Conservation (phyloP, 1,284 basidiomycete genomes). For the Trametes polyzona region DNA sequence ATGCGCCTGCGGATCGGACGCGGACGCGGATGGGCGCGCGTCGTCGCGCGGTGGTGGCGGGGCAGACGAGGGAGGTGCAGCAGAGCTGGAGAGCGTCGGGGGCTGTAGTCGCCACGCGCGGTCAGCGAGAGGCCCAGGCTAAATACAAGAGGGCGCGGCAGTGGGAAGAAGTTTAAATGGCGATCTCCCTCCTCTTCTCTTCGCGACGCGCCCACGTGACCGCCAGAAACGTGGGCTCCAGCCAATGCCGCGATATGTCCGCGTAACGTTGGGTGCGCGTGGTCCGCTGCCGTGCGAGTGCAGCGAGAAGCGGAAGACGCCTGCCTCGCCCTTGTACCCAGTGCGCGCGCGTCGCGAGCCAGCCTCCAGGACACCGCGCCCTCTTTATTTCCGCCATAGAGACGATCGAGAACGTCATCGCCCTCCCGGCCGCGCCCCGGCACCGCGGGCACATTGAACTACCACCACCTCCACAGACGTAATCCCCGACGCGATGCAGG, state of each 20-base stretch:
- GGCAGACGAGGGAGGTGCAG: not conserved
- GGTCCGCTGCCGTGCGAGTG: not conserved
- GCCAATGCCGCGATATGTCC: conserved; percentile 1
- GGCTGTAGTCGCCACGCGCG: conserved; percentile 19
- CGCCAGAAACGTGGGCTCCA: conserved; percentile 14
- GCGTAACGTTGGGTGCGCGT: not conserved
- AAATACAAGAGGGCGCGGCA: conserved; percentile 18
- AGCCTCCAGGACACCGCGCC: not conserved
- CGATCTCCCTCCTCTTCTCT: conserved; percentile 15
- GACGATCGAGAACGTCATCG: conserved; percentile 18
- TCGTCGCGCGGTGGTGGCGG: not conserved
- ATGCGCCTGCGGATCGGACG: not conserved
- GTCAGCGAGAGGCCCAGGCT: conserved; percentile 15
- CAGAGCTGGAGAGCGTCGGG: conserved; percentile 7
- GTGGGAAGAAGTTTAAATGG: conserved; percentile 19
- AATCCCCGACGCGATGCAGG: conserved; percentile 9
- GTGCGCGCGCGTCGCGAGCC: not conserved
- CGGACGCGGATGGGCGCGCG: not conserved
- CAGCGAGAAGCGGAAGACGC: not conserved
- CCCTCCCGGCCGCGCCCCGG: conserved; percentile 3
- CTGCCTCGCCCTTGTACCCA: not conserved
- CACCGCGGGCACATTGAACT: conserved; percentile 1
- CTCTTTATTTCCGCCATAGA: conserved; percentile 5
- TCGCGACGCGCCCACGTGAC: conserved; percentile 28
- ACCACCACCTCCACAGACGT: conserved; percentile 16